phyloP scores from a whole-genome alignment of 106 monocot genomes.

The Gastrodia elata region DNA sequence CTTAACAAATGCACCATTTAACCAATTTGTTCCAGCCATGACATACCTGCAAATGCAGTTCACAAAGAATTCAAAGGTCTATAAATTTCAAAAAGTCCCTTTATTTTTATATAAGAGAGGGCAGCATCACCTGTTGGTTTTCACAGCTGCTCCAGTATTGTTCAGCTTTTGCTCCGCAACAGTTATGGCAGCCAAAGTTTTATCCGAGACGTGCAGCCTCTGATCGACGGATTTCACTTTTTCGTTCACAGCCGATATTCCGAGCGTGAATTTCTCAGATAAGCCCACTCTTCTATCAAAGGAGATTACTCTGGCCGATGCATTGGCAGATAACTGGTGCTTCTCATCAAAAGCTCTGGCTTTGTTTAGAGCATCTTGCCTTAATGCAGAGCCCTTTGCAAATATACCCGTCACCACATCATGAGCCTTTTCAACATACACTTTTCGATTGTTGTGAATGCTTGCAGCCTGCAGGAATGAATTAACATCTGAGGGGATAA shows the following conservation, averaged over 20 bases:
- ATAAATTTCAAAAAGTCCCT: not conserved
- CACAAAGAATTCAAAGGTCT: not conserved
- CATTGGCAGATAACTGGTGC: slow-evolving; percentile 62
- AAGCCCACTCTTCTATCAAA: slow-evolving; percentile 80
- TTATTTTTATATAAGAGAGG: not conserved
- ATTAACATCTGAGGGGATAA: not conserved
- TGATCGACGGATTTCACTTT: slow-evolving; percentile 95
- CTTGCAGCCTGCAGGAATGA: slow-evolving; percentile 29
- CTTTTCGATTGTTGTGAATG: slow-evolving; percentile 24
- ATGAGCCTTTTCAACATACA: slow-evolving; percentile 78
- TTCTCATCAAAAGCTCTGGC: slow-evolving; percentile 95
- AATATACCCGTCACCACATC: slow-evolving; percentile 61
- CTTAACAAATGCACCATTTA: slow-evolving; percentile 82
- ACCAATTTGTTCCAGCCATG: slow-evolving; percentile 67
- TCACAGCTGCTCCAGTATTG: slow-evolving; percentile 80
- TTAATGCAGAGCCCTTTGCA: slow-evolving; percentile 72
- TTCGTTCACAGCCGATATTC: slow-evolving; percentile 86
- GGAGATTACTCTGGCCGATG: slow-evolving; percentile 78
- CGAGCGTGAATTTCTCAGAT: slow-evolving; percentile 77
- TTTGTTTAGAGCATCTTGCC: slow-evolving; percentile 84
- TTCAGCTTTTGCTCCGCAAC: slow-evolving; percentile 75
- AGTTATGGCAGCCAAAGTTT: slow-evolving; percentile 69
- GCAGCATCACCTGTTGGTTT: slow-evolving; percentile 40
- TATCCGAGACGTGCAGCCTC: slow-evolving; percentile 77
- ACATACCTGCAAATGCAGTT: slow-evolving; percentile 45